Evolutionary conservation across 805 yeast species (phyloP).

Genomic region (Cyberlindnera bimundalis): DNA sequence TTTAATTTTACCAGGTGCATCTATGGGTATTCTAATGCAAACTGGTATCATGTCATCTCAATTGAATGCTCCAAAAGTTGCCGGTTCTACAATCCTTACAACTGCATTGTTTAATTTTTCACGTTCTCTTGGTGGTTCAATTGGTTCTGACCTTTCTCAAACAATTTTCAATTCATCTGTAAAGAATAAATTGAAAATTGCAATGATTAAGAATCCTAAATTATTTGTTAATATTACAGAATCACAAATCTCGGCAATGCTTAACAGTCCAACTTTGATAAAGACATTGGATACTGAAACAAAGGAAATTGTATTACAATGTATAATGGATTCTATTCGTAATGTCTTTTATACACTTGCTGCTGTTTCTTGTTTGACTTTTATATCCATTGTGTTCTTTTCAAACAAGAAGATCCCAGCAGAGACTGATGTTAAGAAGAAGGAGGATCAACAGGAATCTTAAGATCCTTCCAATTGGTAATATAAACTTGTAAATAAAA

Average conservation of each 20-base stretch:
- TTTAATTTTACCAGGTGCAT: constrained; percentile 36
- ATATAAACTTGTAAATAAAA: no score
- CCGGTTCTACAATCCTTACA: constrained; percentile 44
- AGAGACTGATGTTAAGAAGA: constrained; percentile 9
- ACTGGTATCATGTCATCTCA: constrained; percentile 31
- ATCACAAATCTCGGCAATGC: background rate
- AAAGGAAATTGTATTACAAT: constrained; percentile 14
- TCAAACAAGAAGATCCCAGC: constrained; percentile 43
- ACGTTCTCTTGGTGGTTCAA: constrained; percentile 41
- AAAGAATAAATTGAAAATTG: constrained; percentile 19
- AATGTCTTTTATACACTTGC: constrained; percentile 40
- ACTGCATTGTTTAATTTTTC: constrained; percentile 41
- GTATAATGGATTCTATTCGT: constrained; percentile 36
- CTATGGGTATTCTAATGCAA: constrained; percentile 35
- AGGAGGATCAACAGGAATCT: no score
- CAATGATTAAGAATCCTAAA: background rate
- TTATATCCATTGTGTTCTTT: constrained; percentile 34
- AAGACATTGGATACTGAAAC: constrained; percentile 5
- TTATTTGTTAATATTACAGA: constrained; percentile 2
- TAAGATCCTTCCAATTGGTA: no score
- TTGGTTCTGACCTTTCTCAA: constrained; percentile 38
- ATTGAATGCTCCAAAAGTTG: constrained; percentile 43
- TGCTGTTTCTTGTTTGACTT: constrained; percentile 33
- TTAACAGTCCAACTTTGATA: constrained; percentile 8
- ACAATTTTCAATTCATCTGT: constrained; percentile 34